Percentiles rank a stretch among this genome's conserved stretches.
phyloP scores from a whole-genome alignment of 1,284 basidiomycete species.

The Waitea zeae region DNA sequence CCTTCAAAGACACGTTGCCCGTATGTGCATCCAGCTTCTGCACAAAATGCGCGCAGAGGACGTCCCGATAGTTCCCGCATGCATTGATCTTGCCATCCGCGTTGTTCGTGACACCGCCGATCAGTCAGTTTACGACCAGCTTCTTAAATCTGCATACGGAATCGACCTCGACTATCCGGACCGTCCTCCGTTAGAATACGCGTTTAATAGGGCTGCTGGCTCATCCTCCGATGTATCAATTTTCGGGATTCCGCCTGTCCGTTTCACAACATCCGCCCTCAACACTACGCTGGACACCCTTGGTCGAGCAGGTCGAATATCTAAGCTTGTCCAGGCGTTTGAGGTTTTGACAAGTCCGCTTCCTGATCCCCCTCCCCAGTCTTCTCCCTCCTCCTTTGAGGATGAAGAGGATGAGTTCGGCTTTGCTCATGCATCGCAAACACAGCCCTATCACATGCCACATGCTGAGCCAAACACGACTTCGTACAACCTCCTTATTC shows the following conservation, averaged over 20 bases:
- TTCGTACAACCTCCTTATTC: conserved; percentile 43
- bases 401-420: conserved; percentile 49
- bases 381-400: conserved; percentile 33
- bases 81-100: conserved; percentile 46
- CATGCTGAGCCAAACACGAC: conserved; percentile 49
- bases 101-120: conserved; percentile 49
- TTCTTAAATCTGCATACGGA: conserved; percentile 50
- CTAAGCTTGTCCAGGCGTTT: conserved; percentile 53
- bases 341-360: conserved; percentile 61
- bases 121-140: conserved; percentile 28
- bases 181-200: conserved; percentile 29
- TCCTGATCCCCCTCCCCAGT: conserved; percentile 24
- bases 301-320: conserved; percentile 36
- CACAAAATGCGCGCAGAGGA: conserved; percentile 31
- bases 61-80: conserved; percentile 33
- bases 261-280: conserved; percentile 28
- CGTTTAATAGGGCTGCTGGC: conserved; percentile 5
- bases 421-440: conserved; percentile 19
- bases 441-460: conserved; percentile 18
- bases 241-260: no score
- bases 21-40: conserved; percentile 31
- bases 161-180: conserved; percentile 61
- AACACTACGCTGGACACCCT: conserved; percentile 57
- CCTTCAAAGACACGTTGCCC: conserved; percentile 22
- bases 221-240: not conserved